Evolutionary conservation across 768 basidiomycete genomes (phyloP).

Genomic region (Lentinula sp.): DNA sequence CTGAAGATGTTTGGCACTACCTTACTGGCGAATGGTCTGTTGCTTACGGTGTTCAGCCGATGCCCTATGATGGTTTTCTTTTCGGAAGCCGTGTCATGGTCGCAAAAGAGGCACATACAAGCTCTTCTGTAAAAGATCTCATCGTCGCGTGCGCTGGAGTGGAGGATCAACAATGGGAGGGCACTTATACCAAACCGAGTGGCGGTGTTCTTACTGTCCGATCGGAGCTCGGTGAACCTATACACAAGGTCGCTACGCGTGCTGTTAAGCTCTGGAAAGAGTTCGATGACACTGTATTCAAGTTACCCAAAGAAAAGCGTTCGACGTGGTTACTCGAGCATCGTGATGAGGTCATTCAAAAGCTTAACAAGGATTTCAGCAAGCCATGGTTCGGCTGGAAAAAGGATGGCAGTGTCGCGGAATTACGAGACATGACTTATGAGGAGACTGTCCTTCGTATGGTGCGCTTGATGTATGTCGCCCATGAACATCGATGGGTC

Average conservation of each 20-base stretch:
- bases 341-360: constrained; percentile 82
- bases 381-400: constrained; percentile 98
- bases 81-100: constrained; percentile 98
- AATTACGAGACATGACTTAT: constrained; percentile 96
- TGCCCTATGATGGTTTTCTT: constrained; percentile 98
- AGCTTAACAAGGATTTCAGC: constrained; percentile 91
- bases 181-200: constrained; percentile 88
- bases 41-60: constrained; percentile 80
- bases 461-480: constrained; percentile 91
- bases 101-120: constrained; percentile 96
- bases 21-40: constrained; percentile 94
- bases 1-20: constrained; percentile 95
- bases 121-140: constrained; percentile 90
- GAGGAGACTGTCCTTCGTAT: constrained; percentile 91
- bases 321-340: constrained; percentile 81
- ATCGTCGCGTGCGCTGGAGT: constrained; percentile 95
- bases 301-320: constrained; percentile 93
- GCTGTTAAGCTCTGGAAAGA: constrained; percentile 98
- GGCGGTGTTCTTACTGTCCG: constrained; percentile 96
- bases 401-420: constrained; percentile 79
- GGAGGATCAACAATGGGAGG: constrained; percentile 86
- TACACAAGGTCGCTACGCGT: constrained; percentile 97
- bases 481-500: constrained; percentile 90
- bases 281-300: constrained; percentile 96
- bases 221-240: constrained; percentile 97